Evolutionary conservation across 2,329 filamentous ascomycete species (phyloP), one percentile per base, ranked within the genome.

Genomic region (Lachnellula subtilissima): DNA sequence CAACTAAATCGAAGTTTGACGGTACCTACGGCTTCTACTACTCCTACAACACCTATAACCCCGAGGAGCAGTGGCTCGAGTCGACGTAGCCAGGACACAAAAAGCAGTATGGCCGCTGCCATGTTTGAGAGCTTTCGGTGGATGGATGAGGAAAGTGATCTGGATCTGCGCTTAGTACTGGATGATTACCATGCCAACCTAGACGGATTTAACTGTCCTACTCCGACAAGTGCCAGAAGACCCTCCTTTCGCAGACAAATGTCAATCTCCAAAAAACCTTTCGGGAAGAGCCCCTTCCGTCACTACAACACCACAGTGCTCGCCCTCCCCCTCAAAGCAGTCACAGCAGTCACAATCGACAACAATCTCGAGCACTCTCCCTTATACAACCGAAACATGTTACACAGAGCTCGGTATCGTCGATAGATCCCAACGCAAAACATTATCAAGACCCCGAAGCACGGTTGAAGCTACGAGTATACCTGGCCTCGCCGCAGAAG

Each of bases 391-490:
- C 78, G 36, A 66, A 64, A 64, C 77, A 80, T 55, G 48, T 40
- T 5, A 57, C 64, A n/a, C 64, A 70, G 1, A 71, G 76, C 28
- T 74, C 75, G 1, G 68, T 76, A 12, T 73, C 78, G 1, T 78
- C 78, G 19, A 82, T 89, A 56, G 90, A 95, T 65, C 80, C 86
- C 4, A 78, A 81, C 36, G 88, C 90, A 4, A 83, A 89, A 39
- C 88, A 96, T 73, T 97, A 96, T 67, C 89, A 91, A 69, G 91
- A 97, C 65, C 91, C 91, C 0, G 89, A 96, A 69, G 90, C 92
- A 40, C 84, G 93, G 36, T 79, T 90, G 65, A 96, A 95, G 73
- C 77, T 97, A 19, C 85, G 91, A 12, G 85, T 90, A 6, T 96
- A 92, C 66, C 81, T 96, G 19, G 88, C 89, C 7, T 96, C 91